Evolutionary conservation across 495 filamentous ascomycete genomes (phyloP).

Genomic region (Chaetomium fimeti): DNA sequence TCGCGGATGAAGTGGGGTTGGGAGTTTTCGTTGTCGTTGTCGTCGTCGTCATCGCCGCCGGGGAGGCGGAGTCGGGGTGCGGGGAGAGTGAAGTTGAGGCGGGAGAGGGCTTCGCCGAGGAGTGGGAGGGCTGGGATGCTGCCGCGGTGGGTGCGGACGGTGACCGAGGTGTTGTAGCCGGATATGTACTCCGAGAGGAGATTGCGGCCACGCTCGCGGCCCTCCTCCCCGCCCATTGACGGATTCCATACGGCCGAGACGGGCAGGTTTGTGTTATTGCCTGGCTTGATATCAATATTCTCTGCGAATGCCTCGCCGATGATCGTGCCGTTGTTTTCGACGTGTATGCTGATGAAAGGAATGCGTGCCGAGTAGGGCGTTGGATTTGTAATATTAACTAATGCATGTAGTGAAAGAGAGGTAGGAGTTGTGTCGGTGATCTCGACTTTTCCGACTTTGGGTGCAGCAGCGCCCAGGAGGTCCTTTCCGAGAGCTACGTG

Average conservation of each 20-base stretch:
- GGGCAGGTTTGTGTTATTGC: slow-evolving; percentile 67
- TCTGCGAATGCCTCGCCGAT: slow-evolving; percentile 69
- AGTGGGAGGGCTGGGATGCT: slow-evolving; percentile 72
- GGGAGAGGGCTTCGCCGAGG: slow-evolving; percentile 70
- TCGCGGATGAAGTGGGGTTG: slow-evolving; percentile 72
- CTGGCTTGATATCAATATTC: slow-evolving; percentile 60
- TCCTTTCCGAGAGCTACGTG: slow-evolving; percentile 40
- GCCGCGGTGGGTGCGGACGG: slow-evolving; percentile 62
- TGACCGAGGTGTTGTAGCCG: slow-evolving; percentile 77
- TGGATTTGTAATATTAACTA: slow-evolving; percentile 83
- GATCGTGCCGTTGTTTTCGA: slow-evolving; percentile 68
- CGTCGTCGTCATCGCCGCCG: slow-evolving; percentile 39
- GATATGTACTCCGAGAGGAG: slow-evolving; percentile 84
- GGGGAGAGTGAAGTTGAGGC: slow-evolving; percentile 41
- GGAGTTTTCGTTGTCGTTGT: neutral
- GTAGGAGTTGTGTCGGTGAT: slow-evolving; percentile 67
- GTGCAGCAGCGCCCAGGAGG: slow-evolving; percentile 52
- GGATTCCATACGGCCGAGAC: slow-evolving; percentile 78
- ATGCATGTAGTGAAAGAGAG: slow-evolving; percentile 65
- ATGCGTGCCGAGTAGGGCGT: slow-evolving; percentile 77
- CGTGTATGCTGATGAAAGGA: slow-evolving; percentile 72
- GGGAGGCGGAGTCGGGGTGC: slow-evolving; percentile 39
- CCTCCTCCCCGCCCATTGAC: slow-evolving; percentile 57
- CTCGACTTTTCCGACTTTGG: slow-evolving; percentile 60
- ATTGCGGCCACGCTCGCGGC: slow-evolving; percentile 60